Base-by-base conservation (phyloP, 2,329 filamentous ascomycete genomes). In the Monilinia laxa region DNA sequence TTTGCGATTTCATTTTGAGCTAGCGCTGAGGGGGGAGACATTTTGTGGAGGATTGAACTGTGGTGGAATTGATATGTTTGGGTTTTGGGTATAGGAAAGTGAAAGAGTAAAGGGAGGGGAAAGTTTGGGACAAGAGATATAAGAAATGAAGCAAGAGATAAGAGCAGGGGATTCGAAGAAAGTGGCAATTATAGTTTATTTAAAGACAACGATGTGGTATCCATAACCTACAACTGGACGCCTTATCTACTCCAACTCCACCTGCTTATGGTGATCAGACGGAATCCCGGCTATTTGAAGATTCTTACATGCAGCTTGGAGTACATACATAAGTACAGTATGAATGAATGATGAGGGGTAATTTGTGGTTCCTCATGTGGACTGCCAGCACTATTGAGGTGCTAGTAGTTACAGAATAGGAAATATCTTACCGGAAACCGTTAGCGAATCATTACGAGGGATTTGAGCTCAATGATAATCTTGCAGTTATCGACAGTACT, bases 1-100 rank as follows among this genome's bases (percentile, higher is more conserved):
- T 60, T 35, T 7, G 31, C 7, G 11, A 28, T 23, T 2, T 49
- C 42, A 20, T 20, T n/a, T 35, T 28, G 14, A 20, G 7, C 10
- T 35, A 40, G 49, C 51, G 45, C 58, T 12, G 58, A 60, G 9
- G 58, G 58, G n/a, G 58, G 28, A 38, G 45, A 4, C 57, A 60
- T 51, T 49, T 60, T 59, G 18, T 1, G 2, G 20, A 5, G 10
- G 11, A 23, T 25, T 60, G 28, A 14, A 60, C 3, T 28, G 3
- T 25, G n/a, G 11, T 51, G 20, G 28, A 4, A 25, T 23, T 11
- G 4, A 23, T 23, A 4, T 7, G 3, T 49, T 18, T 49, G 20
- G 47, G 20, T 23, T 23, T 35, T 4, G 31, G 7, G 31, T 35
- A 35, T 35, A 9, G 31, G 7, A 35, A 9, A 35, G 31, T 9